These are phyloP conservation scores for Aegilops tauschii DNA, from an alignment of 176 grass and related monocot genomes.

Conservation along the genomic window DNA sequence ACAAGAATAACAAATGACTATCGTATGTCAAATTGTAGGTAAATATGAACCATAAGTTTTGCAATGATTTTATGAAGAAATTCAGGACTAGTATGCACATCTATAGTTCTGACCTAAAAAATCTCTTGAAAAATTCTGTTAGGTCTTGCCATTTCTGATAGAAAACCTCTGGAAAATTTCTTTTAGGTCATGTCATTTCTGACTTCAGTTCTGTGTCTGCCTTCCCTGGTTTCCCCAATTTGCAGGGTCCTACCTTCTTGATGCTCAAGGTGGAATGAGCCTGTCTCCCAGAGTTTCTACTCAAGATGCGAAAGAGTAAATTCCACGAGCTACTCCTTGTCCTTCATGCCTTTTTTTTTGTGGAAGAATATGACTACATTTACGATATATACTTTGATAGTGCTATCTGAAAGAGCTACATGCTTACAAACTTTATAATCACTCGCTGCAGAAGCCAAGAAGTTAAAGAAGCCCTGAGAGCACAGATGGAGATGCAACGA, in stretches of 20 bases:
- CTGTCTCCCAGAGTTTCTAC: constrained; percentile 80
- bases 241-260: constrained; percentile 86
- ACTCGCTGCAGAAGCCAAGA: constrained; percentile 57
- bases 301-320: constrained; percentile 87
- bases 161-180: background rate
- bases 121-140: background rate
- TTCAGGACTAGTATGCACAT: background rate
- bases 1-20: constrained; percentile 23
- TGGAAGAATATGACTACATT: background rate
- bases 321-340: background rate
- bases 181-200: background rate
- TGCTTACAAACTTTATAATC: background rate
- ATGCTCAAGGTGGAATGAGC: constrained; percentile 68
- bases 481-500: constrained; percentile 94
- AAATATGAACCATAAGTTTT: constrained; percentile 18
- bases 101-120: background rate
- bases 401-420: constrained; percentile 6
- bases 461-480: constrained; percentile 78
- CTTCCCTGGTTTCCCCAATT: background rate
- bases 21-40: background rate
- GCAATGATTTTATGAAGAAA: background rate
- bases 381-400: background rate
- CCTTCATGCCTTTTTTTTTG: background rate
- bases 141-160: background rate
- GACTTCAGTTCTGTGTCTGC: background rate